Conservation (phyloP, 2,329 filamentous ascomycete species). For the Trichophyton verrucosum region DNA sequence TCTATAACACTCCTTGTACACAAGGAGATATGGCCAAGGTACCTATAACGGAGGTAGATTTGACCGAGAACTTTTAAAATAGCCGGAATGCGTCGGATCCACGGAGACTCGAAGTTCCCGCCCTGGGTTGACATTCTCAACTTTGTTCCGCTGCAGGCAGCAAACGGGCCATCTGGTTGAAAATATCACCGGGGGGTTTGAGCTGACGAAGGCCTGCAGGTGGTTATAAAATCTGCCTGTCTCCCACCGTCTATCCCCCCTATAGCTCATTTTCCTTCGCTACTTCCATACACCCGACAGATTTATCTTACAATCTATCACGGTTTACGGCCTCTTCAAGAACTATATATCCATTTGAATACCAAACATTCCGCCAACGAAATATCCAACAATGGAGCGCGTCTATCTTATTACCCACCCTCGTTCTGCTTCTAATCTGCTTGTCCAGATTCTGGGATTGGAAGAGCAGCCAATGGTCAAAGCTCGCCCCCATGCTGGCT, state of each 20-base stretch:
- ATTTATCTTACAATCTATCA: neutral
- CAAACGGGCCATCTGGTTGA: neutral
- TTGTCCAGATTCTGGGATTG: conserved; percentile 22
- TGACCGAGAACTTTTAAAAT: neutral
- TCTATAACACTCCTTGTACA: neutral
- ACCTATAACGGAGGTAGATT: neutral
- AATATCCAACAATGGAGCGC: conserved; percentile 8
- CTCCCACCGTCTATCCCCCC: neutral
- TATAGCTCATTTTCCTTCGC: neutral
- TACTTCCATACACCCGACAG: neutral
- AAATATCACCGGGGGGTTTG: neutral
- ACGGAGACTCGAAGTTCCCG: neutral
- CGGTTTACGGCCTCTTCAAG: neutral
- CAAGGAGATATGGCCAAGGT: neutral
- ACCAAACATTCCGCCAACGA: neutral
- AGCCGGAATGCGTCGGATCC: neutral
- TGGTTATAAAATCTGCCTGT: neutral
- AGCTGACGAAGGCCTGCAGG: neutral
- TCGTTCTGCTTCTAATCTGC: conserved; percentile 24
- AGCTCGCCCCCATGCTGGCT: conserved; percentile 17
- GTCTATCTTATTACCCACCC: conserved; percentile 19
- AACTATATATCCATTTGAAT: neutral
- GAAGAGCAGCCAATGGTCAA: conserved; percentile 18
- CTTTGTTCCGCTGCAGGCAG: neutral
- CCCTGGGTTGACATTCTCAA: neutral